Evolutionary conservation across 257 asterid species (phyloP).

Genomic region (Phtheirospermum japonicum): DNA sequence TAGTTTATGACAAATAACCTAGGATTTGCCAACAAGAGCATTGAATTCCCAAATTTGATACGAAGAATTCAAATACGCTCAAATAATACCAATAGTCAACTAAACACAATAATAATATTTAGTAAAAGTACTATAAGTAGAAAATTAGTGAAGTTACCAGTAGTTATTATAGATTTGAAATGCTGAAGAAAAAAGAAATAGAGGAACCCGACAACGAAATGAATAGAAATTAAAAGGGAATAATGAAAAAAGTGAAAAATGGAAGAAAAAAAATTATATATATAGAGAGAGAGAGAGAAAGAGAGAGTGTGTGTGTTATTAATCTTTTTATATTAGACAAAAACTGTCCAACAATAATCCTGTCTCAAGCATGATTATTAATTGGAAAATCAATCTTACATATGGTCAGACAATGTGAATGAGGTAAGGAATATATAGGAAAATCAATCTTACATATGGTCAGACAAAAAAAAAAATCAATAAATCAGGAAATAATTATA

Average conservation of each 20-base stretch:
- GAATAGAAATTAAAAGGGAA: no score
- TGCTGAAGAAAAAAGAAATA: no score
- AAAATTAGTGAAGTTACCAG: no score
- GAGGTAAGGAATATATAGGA: not conserved
- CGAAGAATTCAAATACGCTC: not conserved
- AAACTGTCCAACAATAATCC: not conserved
- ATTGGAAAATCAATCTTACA: not conserved
- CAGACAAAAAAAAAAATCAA: not conserved
- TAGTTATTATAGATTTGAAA: no score
- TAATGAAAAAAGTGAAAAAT: no score
- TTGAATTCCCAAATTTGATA: not conserved
- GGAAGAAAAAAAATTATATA: no score
- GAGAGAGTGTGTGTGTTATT: no score
- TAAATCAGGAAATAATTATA: not conserved
- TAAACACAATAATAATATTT: not conserved
- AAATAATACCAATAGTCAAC: not conserved
- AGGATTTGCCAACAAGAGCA: not conserved
- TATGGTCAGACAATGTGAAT: not conserved
- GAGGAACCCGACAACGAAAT: no score
- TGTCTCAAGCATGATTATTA: not conserved
- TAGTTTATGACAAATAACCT: not conserved
- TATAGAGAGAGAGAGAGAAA: no score
- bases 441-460: not conserved
- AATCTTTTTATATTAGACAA: not conserved
- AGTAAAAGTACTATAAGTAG: not conserved